Conservation (phyloP, 495 filamentous ascomycete genomes). For the Penicillium riverlandense region DNA sequence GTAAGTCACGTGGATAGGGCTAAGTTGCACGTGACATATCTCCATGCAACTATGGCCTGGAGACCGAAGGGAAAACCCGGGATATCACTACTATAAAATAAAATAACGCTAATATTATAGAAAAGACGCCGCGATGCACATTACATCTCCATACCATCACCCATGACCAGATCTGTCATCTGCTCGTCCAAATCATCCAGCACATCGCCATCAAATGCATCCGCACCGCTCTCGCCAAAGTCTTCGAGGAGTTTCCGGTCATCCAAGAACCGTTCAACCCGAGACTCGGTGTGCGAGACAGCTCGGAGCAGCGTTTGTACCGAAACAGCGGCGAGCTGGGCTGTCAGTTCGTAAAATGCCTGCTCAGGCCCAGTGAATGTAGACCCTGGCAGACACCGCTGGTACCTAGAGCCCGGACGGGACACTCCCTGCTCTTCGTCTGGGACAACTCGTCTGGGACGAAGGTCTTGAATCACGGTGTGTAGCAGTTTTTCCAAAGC, state of each 20-base stretch:
- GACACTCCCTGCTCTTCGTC: conserved; percentile 21
- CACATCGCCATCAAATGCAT: conserved; percentile 15
- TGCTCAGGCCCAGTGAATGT: conserved; percentile 49
- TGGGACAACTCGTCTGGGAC: conserved; percentile 19
- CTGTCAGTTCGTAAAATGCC: conserved; percentile 48
- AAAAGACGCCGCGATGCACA: neutral
- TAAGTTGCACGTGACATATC: conserved; percentile 4
- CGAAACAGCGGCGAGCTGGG: conserved; percentile 39
- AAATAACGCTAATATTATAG: no score
- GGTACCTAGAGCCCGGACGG: conserved; percentile 50
- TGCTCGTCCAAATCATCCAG: conserved; percentile 21
- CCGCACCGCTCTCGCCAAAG: conserved; percentile 14
- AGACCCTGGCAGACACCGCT: conserved; percentile 47
- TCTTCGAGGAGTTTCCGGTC: conserved; percentile 24
- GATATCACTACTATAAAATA: no score
- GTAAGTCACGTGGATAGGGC: no score
- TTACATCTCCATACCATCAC: conserved; percentile 1
- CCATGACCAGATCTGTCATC: conserved; percentile 16
- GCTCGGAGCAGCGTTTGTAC: conserved; percentile 39
- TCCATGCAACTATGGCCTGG: no score
- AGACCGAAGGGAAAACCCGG: no score
- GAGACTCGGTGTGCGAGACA: conserved; percentile 41
- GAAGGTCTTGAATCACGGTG: conserved; percentile 29
- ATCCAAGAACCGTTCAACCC: conserved; percentile 34
- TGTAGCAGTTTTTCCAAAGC: conserved; percentile 27